Conservation (phyloP, 2,329 filamentous ascomycete species). For the Aureobasidium pullulans region DNA sequence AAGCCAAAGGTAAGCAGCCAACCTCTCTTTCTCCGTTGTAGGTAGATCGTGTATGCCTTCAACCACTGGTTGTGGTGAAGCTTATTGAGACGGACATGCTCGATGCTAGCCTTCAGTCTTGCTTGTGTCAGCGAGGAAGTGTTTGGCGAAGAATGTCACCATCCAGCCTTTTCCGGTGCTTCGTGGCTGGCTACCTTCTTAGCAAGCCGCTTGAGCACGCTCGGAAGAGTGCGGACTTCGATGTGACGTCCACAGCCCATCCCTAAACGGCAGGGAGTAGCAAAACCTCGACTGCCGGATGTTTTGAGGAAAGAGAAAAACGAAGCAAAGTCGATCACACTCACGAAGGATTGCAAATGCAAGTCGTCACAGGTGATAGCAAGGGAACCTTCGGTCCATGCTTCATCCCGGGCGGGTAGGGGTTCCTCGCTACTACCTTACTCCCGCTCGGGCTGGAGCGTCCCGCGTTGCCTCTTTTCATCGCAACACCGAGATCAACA, state of each 20-base stretch:
- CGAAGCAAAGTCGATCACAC: neutral
- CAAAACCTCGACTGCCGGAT: neutral
- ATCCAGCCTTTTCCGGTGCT: neutral
- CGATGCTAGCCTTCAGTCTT: neutral
- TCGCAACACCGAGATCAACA: neutral
- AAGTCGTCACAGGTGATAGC: slow-evolving; percentile 5
- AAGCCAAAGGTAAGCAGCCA: slow-evolving; percentile 64
- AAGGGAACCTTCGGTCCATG: slow-evolving; percentile 11
- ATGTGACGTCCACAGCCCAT: neutral
- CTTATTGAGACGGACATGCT: neutral
- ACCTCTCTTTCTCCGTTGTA: neutral
- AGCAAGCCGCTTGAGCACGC: neutral
- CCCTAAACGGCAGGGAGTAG: neutral
- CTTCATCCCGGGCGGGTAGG: neutral
- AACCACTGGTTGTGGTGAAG: neutral
- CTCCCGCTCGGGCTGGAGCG: slow-evolving; percentile 13
- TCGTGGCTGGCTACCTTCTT: neutral
- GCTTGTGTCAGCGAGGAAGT: slow-evolving; percentile 2
- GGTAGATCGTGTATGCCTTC: neutral
- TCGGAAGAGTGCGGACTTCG: neutral
- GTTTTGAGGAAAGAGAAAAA: neutral
- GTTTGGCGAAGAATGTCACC: neutral
- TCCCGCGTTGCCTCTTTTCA: slow-evolving; percentile 8
- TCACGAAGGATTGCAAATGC: neutral
- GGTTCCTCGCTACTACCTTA: slow-evolving; percentile 4